Evolutionary conservation across 2,329 filamentous ascomycete species (phyloP), one percentile per base, ranked within the genome.

Genomic region (Juglanconis juglandina): DNA sequence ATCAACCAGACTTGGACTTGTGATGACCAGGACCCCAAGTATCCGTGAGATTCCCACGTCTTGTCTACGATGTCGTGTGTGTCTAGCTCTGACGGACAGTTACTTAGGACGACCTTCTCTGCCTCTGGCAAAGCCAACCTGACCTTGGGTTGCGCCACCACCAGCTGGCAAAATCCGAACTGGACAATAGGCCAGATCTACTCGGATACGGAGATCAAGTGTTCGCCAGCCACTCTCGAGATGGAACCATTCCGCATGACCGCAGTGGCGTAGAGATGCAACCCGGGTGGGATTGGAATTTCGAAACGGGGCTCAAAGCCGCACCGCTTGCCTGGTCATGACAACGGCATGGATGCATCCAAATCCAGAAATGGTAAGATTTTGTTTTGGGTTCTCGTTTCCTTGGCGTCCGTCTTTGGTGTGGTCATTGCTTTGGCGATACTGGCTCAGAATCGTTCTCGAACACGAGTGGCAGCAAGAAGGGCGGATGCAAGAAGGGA

Each of bases 1-100:
- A 62, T 83, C 63, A 79, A 79, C 69, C 80, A 83, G 72, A 77
- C 73, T 3, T 84, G 81, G 81, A 66, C 64, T 8, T 84, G 81
- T 69, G 64, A 66, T 49, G 76, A 77, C 35, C 37, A 62, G 13
- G 76, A 80, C 60, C 70, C 73, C 0, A 46, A 70, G 60, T 75
- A 70, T 51, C 74, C 76, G 73, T 76, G 64, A 68, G 72, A 70
- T 37, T 34, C n/a, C 9, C 11, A 2, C 9, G 10, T 7, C 11
- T 57, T 13, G 4, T 32, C 35, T 4, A 10, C n/a, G 5, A 4
- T 14, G 24, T 24, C 24, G 2, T 24, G 24, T 24, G 24, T 24
- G 24, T 44, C 39, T 54, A 17, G 17, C 0, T 6, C 3, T 4
- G 41, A 24, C 62, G 67, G 50, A 63, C 46, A 13, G 5, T 39